Percentiles rank a stretch among this genome's conserved stretches.
phyloP scores from a whole-genome alignment of 192 early-diverging fungal species.

The Nowakowskiella sp. region DNA sequence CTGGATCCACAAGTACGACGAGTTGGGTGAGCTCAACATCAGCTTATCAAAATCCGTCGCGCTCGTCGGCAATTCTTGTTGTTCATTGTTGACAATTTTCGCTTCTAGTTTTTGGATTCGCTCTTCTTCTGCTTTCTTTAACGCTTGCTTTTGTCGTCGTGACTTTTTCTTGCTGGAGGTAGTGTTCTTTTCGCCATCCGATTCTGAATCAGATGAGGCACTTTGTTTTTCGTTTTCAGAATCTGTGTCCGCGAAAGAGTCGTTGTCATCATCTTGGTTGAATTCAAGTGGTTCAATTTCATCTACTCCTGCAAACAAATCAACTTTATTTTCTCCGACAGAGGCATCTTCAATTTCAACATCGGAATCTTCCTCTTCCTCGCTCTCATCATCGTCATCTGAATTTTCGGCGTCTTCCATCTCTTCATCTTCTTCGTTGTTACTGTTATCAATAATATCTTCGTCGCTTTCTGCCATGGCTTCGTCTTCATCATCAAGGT shows the following conservation, averaged over 20 bases:
- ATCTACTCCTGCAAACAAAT: constrained; percentile 3
- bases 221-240: no score
- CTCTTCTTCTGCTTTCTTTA: constrained; percentile 44
- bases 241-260: constrained; percentile 28
- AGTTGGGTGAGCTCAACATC: constrained; percentile 88
- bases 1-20: constrained; percentile 97
- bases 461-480: constrained; percentile 19
- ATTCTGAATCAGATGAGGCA: no score
- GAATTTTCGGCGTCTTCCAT: constrained; percentile 31
- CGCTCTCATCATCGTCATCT: constrained; percentile 30
- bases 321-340: no score
- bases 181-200: constrained; percentile 20
- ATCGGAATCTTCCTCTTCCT: constrained; percentile 6
- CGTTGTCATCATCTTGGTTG: constrained; percentile 32
- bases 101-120: constrained; percentile 39
- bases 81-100: constrained; percentile 5
- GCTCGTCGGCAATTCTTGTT: constrained; percentile 54
- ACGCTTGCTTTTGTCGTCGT: constrained; percentile 52
- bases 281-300: no score
- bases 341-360: no score
- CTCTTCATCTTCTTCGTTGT: constrained; percentile 20
- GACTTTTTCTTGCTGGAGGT: constrained; percentile 29
- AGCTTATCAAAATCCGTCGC: constrained; percentile 87
- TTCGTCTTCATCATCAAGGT: constrained; percentile 30
- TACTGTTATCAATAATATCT: constrained; percentile 22